Percentiles rank a stretch among this genome's conserved stretches.
Conservation (phyloP, 2,329 filamentous ascomycete species). For the Thyridium curvatum region DNA sequence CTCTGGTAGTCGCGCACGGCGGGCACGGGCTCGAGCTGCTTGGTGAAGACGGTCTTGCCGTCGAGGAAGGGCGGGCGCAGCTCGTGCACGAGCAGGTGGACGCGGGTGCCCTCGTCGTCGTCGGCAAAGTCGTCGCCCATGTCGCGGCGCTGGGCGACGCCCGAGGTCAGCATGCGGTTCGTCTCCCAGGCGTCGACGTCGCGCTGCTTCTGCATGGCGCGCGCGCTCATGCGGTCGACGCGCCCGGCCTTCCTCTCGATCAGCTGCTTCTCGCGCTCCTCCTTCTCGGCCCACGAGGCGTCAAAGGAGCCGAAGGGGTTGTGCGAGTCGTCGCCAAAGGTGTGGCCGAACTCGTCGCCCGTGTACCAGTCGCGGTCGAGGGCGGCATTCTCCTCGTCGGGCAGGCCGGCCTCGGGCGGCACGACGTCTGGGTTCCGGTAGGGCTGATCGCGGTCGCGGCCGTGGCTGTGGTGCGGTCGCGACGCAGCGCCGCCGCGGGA, state of each 20-base stretch:
- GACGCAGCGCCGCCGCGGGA: conserved; percentile 33
- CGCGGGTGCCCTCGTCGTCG: conserved; percentile 81
- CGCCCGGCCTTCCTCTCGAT: conserved; percentile 74
- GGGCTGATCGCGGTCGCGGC: conserved; percentile 5
- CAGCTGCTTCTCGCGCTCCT: conserved; percentile 66
- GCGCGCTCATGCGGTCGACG: conserved; percentile 60
- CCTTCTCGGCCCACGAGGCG: conserved; percentile 62
- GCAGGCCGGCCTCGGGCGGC: conserved; percentile 49
- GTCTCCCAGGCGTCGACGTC: conserved; percentile 98
- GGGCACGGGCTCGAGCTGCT: conserved; percentile 90
- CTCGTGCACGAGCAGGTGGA: conserved; percentile 91
- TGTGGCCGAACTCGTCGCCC: conserved; percentile 75
- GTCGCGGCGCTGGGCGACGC: conserved; percentile 84
- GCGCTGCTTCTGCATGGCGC: conserved; percentile 78
- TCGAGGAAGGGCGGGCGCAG: conserved; percentile 91
- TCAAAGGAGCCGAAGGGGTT: conserved; percentile 81
- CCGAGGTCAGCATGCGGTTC: conserved; percentile 95
- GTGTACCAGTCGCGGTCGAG: conserved; percentile 92
- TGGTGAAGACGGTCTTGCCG: conserved; percentile 92
- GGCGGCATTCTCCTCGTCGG: conserved; percentile 64
- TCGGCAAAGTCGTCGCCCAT: conserved; percentile 78
- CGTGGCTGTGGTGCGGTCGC: conserved; percentile 16
- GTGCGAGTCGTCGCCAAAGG: conserved; percentile 85
- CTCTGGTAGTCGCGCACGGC: conserved; percentile 91
- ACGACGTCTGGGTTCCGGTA: conserved; percentile 19